phyloP scores from a whole-genome alignment of 208 protist genomes.

The Crithidia expoeki region DNA sequence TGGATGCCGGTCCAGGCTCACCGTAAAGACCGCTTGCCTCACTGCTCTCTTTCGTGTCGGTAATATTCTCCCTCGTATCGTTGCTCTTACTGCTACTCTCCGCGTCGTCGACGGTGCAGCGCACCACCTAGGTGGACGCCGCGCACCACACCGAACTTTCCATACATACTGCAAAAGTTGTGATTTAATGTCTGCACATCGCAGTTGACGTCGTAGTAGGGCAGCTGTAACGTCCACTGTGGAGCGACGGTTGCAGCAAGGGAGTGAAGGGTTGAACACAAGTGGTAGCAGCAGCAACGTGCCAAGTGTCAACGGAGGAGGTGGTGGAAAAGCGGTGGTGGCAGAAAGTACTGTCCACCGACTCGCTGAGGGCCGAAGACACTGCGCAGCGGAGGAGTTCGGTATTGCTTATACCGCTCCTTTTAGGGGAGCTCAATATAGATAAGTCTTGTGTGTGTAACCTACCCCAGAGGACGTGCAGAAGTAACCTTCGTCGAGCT shows the following conservation, averaged over 20 bases:
- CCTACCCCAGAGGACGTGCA: no score
- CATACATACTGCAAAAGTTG: background rate
- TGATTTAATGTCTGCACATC: background rate
- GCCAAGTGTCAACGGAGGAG: background rate
- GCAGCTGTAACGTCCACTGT: background rate
- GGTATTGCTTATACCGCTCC: background rate
- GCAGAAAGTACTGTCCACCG: background rate
- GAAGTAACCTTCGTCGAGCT: no score
- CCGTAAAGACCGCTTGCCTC: background rate
- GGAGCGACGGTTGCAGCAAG: background rate
- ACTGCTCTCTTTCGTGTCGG: background rate
- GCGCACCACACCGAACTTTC: background rate
- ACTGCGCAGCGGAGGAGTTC: background rate
- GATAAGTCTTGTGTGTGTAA: background rate
- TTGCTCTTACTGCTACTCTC: background rate
- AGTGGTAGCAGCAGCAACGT: no score
- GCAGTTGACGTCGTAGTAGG: background rate
- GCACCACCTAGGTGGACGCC: background rate
- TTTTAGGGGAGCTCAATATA: no score
- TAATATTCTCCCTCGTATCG: background rate
- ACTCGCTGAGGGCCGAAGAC: constrained; percentile 1
- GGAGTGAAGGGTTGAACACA: background rate
- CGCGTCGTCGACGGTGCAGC: background rate
- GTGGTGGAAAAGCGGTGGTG: background rate
- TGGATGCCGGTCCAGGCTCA: background rate